A percentile compares a stretch with the other conserved stretches of the same genome.
Evolutionary conservation across 108 stramenopile species (phyloP).

Genomic region (Conticribra weissflogii): DNA sequence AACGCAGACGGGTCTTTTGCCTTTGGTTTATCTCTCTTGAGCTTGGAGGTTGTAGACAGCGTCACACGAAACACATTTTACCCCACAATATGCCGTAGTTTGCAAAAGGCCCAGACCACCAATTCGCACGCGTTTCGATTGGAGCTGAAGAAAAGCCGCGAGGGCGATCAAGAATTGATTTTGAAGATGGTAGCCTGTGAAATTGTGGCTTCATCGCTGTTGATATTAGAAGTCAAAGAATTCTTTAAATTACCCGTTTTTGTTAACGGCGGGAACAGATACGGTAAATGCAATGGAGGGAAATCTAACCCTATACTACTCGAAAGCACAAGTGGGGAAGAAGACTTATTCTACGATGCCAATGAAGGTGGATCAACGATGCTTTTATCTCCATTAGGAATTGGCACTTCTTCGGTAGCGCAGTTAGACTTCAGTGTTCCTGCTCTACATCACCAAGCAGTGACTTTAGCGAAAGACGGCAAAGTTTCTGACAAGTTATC

Average conservation of each 20-base stretch:
- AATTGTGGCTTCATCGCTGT: conserved; percentile 75
- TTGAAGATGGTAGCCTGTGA: conserved; percentile 78
- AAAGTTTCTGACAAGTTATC: conserved; percentile 63
- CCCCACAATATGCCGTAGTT: conserved; percentile 63
- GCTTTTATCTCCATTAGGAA: conserved; percentile 15
- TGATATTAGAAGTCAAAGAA: conserved; percentile 64
- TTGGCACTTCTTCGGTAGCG: conserved; percentile 1
- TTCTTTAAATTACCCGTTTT: conserved; percentile 51
- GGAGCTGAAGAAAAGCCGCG: conserved; percentile 56
- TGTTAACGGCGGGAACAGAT: not conserved
- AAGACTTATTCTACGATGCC: not conserved
- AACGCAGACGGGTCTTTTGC: conserved; percentile 80
- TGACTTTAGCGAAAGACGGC: conserved; percentile 14
- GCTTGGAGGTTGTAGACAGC: conserved; percentile 72
- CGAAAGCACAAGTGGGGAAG: not conserved
- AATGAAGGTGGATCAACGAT: not conserved
- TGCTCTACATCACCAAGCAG: not conserved
- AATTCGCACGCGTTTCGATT: conserved; percentile 62
- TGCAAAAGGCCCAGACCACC: conserved; percentile 39
- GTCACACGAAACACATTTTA: conserved; percentile 67
- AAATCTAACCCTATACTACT: conserved; percentile 14
- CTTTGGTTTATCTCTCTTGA: conserved; percentile 62
- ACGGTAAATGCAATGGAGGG: conserved; percentile 3
- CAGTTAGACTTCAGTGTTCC: not conserved
- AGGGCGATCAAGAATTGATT: conserved; percentile 68